These are phyloP conservation scores for Ammopiptanthus mongolicus DNA, from an alignment of 306 rosid species.

Conservation along the genomic window DNA sequence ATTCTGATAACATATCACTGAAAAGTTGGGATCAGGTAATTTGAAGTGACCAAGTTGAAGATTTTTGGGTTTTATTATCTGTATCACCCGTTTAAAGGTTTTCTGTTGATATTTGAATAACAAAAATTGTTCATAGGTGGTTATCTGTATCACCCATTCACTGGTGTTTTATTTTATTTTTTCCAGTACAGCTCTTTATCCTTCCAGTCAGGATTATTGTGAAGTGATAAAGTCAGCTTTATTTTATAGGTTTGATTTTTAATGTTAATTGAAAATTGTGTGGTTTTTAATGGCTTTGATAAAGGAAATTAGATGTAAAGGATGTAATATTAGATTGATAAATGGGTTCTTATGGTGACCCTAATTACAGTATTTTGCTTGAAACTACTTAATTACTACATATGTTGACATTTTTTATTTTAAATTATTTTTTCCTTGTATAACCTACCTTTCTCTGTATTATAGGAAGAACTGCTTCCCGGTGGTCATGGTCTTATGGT, in stretches of 20 bases:
- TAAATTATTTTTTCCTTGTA: neutral
- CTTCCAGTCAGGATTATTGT: neutral
- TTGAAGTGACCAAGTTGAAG: neutral
- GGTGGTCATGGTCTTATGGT: constrained; percentile 99
- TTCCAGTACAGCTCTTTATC: neutral
- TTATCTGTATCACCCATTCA: neutral
- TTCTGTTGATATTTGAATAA: neutral
- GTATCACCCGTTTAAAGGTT: neutral
- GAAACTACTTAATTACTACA: neutral
- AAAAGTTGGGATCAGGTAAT: constrained; percentile 95
- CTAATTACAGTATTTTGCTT: neutral
- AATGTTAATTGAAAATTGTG: neutral
- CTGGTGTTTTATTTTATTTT: neutral
- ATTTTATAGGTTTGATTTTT: neutral
- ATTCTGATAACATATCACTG: constrained; percentile 82
- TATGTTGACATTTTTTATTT: neutral
- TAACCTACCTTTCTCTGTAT: neutral
- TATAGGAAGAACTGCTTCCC: constrained; percentile 90
- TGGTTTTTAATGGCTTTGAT: neutral
- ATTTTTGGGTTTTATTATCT: neutral
- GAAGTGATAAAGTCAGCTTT: neutral
- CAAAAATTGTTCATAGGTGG: neutral
- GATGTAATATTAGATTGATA: neutral
- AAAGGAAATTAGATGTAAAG: neutral
- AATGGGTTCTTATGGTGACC: constrained; percentile 12